Base-by-base conservation (phyloP, 495 filamentous ascomycete genomes). In the Penicillium mononematosum region DNA sequence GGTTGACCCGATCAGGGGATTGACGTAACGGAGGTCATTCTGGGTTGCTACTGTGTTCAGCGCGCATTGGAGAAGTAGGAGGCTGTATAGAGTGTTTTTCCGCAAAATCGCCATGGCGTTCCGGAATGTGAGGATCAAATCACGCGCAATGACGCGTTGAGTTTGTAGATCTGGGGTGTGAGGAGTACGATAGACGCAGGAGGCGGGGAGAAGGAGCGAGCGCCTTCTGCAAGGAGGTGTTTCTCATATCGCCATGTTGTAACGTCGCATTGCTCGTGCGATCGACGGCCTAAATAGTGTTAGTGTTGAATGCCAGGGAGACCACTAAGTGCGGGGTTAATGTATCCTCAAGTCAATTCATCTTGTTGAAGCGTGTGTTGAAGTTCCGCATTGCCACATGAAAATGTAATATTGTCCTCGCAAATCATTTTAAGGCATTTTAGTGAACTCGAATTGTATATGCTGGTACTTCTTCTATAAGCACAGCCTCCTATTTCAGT, bases 1-100 rank as follows among this genome's bases (percentile, higher is more conserved):
- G 27, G 65, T 78, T 59, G 79, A 79, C 16, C 81, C 81, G 56
- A 84, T 83, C 27, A 84, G 71, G 10, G 81, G 81, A 51, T 83
- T 69, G 9, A 84, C 67, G 45, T 74, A 70, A 29, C 56, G 48
- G 9, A 75, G 58, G 31, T 70, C 62, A 51, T 68, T 51, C 45
- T 44, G 39, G 32, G 64, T 58, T 25, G 64, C 55, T 25, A 31
- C 22, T 43, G 64, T 41, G 14, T 31, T 38, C 2, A 42, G 32
- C 5, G 43, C 17, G 17, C 44, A 22, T 25, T 52, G 58, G 17
- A 64, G 36, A 2, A 61, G 31, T 17, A 55, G 14, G 27, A 56
- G 22, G 24, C 11, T 46, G 19, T 17, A 38, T 12, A 45, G 12
- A 0, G 5, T 36, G 8, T 10, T 41, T 27, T 10, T 51, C 12